Percentiles rank a stretch among this genome's conserved stretches.
These are phyloP conservation scores for Ceratobasidium sp. DNA, from an alignment of 1,284 basidiomycete species.

Conservation along the genomic window DNA sequence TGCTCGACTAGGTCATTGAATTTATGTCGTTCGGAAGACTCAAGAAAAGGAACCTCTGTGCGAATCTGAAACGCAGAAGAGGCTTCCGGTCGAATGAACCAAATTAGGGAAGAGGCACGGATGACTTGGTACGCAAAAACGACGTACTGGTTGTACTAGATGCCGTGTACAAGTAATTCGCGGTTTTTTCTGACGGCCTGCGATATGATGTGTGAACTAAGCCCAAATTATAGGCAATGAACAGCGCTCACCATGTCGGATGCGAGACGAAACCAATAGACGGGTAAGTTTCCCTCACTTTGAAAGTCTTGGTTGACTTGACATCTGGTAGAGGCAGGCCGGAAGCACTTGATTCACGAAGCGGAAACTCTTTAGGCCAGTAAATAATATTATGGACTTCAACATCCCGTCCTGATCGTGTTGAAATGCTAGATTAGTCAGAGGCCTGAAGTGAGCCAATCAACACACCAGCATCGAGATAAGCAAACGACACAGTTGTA, in stretches of 20 bases:
- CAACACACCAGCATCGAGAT: neutral
- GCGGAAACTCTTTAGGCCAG: slow-evolving; percentile 33
- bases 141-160: neutral
- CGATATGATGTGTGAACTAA: neutral
- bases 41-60: slow-evolving; percentile 15
- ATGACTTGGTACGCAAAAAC: neutral
- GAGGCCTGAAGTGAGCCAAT: neutral
- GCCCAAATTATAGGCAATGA: neutral
- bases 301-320: slow-evolving; percentile 8
- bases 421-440: neutral
- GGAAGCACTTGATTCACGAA: slow-evolving; percentile 6
- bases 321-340: neutral
- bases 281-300: slow-evolving; percentile 3
- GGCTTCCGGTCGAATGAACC: neutral
- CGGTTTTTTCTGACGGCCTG: slow-evolving; percentile 9
- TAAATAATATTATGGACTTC: slow-evolving; percentile 33
- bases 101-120: neutral
- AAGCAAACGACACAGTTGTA: slow-evolving; percentile 30
- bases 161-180: slow-evolving; percentile 5
- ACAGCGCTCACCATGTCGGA: slow-evolving; percentile 2
- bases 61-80: slow-evolving; percentile 25
- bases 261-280: slow-evolving; percentile 23
- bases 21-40: slow-evolving; percentile 19
- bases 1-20: slow-evolving; percentile 24
- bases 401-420: neutral